Percentiles rank a stretch among this genome's conserved stretches.
Conservation (phyloP, 177 flowering plant genomes). For the Vitis hybrid region DNA sequence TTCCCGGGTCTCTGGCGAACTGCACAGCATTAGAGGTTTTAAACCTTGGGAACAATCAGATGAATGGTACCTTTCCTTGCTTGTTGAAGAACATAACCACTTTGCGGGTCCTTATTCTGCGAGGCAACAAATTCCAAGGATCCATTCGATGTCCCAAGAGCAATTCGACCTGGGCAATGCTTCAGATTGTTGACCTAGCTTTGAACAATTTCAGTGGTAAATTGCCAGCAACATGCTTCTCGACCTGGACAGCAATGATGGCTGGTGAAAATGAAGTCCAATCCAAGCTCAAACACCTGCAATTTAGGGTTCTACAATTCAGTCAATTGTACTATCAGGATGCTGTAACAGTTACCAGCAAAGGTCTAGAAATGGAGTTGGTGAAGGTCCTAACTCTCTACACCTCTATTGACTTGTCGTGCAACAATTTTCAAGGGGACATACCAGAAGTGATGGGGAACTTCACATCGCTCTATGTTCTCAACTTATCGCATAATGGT, state of each 20-base stretch:
- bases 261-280: constrained; percentile 2
- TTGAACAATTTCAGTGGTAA: constrained; percentile 30
- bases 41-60: too few species aligned
- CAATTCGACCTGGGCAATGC: constrained; percentile 9
- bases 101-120: constrained; percentile 34
- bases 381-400: constrained; percentile 37
- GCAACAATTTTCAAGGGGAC: constrained; percentile 32
- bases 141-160: not conserved
- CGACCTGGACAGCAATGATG: constrained; percentile 33
- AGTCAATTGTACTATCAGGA: constrained; percentile 33
- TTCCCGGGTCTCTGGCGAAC: constrained; percentile 10
- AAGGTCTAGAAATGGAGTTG: constrained; percentile 39
- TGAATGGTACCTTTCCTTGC: constrained; percentile 25
- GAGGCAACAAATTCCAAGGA: constrained; percentile 29
- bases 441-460: constrained; percentile 37
- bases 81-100: constrained; percentile 13
- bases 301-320: constrained; percentile 5
- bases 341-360: constrained; percentile 34
- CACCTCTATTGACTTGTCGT: constrained; percentile 39
- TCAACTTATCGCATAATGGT: constrained; percentile 37
- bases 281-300: constrained; percentile 11
- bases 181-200: constrained; percentile 36
- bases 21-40: not conserved
- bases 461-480: constrained; percentile 28
- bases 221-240: constrained; percentile 13